Conservation (phyloP, 805 yeast genomes). For the Yarrowia sp. region DNA sequence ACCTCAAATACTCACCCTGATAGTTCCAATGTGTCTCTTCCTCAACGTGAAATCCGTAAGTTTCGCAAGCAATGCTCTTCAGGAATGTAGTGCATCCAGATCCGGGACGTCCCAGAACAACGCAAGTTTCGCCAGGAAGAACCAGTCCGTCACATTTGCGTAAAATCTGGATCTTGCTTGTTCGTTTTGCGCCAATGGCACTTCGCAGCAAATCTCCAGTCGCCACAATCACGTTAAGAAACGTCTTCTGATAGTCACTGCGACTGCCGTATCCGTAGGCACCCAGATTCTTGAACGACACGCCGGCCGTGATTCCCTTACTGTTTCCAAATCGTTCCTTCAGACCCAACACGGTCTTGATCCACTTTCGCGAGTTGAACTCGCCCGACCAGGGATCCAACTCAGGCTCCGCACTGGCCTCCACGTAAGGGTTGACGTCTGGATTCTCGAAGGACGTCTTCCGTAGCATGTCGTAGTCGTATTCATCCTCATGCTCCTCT, state of each 20-base stretch:
- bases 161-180: slow-evolving; percentile 39
- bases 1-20: slow-evolving; percentile 37
- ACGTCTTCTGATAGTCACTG: slow-evolving; percentile 63
- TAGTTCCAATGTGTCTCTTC: slow-evolving; percentile 51
- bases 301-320: slow-evolving; percentile 48
- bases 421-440: slow-evolving; percentile 32
- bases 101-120: slow-evolving; percentile 73
- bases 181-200: slow-evolving; percentile 35
- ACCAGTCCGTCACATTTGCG: slow-evolving; percentile 56
- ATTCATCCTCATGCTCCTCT: slow-evolving; percentile 22
- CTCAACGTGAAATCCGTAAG: slow-evolving; percentile 56
- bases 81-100: slow-evolving; percentile 72
- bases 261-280: slow-evolving; percentile 61
- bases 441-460: slow-evolving; percentile 10
- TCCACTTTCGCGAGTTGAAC: slow-evolving; percentile 62
- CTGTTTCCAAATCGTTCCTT: slow-evolving; percentile 36
- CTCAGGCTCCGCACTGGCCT: slow-evolving; percentile 39
- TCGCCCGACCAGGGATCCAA: slow-evolving; percentile 58
- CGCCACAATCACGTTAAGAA: slow-evolving; percentile 45
- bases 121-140: slow-evolving; percentile 61
- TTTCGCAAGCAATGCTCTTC: slow-evolving; percentile 43
- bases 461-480: slow-evolving; percentile 21
- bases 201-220: slow-evolving; percentile 39
- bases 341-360: slow-evolving; percentile 51
- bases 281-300: slow-evolving; percentile 54